Evolutionary conservation across 495 filamentous ascomycete species (phyloP).

Genomic region (Friedmanniomyces simplex): DNA sequence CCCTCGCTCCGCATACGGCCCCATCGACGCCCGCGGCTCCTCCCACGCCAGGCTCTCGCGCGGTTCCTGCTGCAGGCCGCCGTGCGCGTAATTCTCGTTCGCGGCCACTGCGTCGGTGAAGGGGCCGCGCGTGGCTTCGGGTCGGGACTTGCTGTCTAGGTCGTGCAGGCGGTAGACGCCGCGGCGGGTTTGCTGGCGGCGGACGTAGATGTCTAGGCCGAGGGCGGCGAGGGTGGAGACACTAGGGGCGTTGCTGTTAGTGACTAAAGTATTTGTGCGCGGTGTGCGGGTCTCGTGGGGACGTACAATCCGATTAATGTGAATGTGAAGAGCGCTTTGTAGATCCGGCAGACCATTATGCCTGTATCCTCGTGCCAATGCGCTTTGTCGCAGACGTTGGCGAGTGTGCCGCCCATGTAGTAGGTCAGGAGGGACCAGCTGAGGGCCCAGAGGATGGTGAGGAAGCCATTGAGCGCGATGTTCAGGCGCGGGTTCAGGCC

Average conservation of each 20-base stretch:
- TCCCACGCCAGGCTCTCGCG: constrained; percentile 15
- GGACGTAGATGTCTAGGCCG: constrained; percentile 42
- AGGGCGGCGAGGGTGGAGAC: constrained; percentile 39
- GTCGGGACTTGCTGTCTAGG: constrained; percentile 14
- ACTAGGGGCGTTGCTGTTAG: constrained; percentile 2
- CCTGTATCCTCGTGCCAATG: constrained; percentile 50
- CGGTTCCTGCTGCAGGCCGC: constrained; percentile 4
- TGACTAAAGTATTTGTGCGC: not conserved
- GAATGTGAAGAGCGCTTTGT: constrained; percentile 60
- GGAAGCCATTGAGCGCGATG: constrained; percentile 40
- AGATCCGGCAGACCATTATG: constrained; percentile 51
- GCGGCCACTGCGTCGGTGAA: constrained; percentile 12
- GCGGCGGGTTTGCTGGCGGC: constrained; percentile 34
- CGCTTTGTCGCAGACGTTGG: constrained; percentile 42
- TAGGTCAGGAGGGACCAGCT: constrained; percentile 47
- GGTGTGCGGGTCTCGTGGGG: not conserved
- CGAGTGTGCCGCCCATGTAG: constrained; percentile 46
- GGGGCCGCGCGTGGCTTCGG: constrained; percentile 11
- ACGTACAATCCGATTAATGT: constrained; percentile 39
- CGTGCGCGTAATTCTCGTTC: not conserved
- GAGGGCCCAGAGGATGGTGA: constrained; percentile 48
- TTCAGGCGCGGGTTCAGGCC: constrained; percentile 49
- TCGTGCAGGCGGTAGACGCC: constrained; percentile 39
- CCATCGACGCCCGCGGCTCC: constrained; percentile 6
- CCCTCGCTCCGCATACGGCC: constrained; percentile 8